Conservation (phyloP, 2,329 filamentous ascomycete genomes). For the Epichloe baconii region DNA sequence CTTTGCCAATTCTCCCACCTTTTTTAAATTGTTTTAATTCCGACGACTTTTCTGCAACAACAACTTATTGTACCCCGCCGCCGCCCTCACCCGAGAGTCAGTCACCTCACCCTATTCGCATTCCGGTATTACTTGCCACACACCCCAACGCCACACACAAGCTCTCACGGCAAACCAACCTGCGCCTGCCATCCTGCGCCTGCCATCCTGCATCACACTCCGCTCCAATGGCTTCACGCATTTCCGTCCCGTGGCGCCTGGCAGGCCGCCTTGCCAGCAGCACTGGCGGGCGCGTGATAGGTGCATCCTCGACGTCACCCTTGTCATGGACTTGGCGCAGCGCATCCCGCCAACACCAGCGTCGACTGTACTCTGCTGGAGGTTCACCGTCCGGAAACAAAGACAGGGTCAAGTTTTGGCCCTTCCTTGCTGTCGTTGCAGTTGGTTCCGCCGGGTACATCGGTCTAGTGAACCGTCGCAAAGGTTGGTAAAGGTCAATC, state of each 20-base stretch:
- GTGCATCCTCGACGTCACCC: slow-evolving; percentile 9
- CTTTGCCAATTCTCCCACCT: no score
- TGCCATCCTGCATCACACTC: neutral
- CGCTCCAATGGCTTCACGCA: slow-evolving; percentile 19
- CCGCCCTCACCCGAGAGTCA: no score
- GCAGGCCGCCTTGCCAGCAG: slow-evolving; percentile 10
- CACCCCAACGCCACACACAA: no score
- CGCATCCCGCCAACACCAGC: slow-evolving; percentile 12
- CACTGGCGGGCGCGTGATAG: neutral
- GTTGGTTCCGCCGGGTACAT: slow-evolving; percentile 36
- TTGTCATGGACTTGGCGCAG: slow-evolving; percentile 4
- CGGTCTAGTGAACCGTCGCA: slow-evolving; percentile 34
- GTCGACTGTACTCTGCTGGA: slow-evolving; percentile 27
- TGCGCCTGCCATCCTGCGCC: neutral
- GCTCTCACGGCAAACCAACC: neutral
- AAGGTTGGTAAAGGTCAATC: slow-evolving; percentile 24
- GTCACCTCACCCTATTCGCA: no score
- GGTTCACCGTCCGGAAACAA: slow-evolving; percentile 15
- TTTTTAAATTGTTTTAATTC: no score
- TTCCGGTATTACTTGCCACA: no score
- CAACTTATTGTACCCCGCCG: no score
- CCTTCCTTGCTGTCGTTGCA: slow-evolving; percentile 37
- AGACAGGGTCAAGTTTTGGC: slow-evolving; percentile 41
- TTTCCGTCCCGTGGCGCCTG: slow-evolving; percentile 15
- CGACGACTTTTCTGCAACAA: no score